Conservation (phyloP, 2,329 filamentous ascomycete genomes). For the Endoconidiophora polonica region DNA sequence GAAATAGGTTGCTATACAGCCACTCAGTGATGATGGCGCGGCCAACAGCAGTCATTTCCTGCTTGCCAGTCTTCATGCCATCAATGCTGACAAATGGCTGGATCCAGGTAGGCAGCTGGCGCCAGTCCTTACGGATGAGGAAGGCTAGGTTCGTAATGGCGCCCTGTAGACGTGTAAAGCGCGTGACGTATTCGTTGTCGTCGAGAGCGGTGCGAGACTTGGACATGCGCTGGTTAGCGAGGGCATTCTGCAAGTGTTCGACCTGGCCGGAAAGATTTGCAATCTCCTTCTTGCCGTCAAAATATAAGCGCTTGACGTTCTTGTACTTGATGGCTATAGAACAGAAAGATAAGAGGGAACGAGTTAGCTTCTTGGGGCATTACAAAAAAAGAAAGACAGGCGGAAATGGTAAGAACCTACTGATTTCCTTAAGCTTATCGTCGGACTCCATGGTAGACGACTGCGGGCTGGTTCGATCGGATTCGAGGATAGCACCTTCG, state of each 20-base stretch:
- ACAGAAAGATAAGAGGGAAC: conserved; percentile 13
- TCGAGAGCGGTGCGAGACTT: conserved; percentile 88
- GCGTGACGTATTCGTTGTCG: conserved; percentile 79
- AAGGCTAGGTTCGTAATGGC: conserved; percentile 91
- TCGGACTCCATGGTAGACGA: conserved; percentile 30
- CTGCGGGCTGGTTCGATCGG: conserved; percentile 40
- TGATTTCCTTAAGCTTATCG: conserved; percentile 39
- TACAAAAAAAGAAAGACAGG: conserved; percentile 1
- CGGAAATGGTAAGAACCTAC: conserved; percentile 23
- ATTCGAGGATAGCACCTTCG: conserved; percentile 28
- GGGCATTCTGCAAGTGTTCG: conserved; percentile 89
- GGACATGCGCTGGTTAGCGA: conserved; percentile 88
- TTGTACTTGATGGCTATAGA: conserved; percentile 77
- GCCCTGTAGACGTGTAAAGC: conserved; percentile 82
- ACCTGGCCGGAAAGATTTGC: conserved; percentile 65
- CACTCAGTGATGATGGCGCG: conserved; percentile 77
- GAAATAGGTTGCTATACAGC: conserved; percentile 81
- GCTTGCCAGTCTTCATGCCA: conserved; percentile 71
- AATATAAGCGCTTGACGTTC: conserved; percentile 94
- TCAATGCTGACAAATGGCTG: conserved; percentile 66
- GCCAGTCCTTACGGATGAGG: conserved; percentile 93
- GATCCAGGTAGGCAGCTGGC: conserved; percentile 63
- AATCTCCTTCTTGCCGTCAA: conserved; percentile 85
- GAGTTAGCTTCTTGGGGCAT: conserved; percentile 13
- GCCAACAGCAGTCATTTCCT: conserved; percentile 95